Evolutionary conservation across 495 filamentous ascomycete species (phyloP).

Genomic region (Hamigera avellanea): DNA sequence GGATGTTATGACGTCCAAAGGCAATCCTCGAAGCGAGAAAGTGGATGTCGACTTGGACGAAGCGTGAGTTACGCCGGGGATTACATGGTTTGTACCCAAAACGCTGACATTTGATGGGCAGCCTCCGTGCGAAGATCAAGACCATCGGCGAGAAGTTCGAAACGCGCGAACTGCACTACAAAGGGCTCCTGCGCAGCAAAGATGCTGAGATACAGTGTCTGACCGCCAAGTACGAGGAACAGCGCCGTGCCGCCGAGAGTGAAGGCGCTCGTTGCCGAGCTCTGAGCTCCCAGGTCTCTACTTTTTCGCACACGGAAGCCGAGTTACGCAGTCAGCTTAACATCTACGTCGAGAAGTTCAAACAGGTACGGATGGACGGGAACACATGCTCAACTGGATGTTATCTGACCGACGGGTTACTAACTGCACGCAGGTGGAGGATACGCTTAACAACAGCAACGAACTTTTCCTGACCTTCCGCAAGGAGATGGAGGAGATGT

Average conservation of each 20-base stretch:
- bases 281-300: conserved; percentile 81
- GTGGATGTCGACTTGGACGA: conserved; percentile 77
- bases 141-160: conserved; percentile 94
- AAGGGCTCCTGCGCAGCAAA: conserved; percentile 79
- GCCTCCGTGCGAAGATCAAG: conserved; percentile 83
- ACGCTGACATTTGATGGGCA: conserved; percentile 22
- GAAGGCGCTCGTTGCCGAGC: conserved; percentile 70
- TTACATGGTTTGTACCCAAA: neutral
- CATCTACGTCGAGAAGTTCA: conserved; percentile 99
- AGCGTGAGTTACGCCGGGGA: conserved; percentile 43
- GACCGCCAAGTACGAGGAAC: conserved; percentile 73
- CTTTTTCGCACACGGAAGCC: conserved; percentile 90
- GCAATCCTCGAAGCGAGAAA: conserved; percentile 60
- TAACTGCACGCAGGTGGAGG: conserved; percentile 67
- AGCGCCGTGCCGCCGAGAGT: conserved; percentile 73
- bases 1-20: conserved; percentile 65
- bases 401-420: conserved; percentile 8
- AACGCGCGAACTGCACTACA: conserved; percentile 82
- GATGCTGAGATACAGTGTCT: conserved; percentile 94
- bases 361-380: conserved; percentile 80
- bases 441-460: conserved; percentile 97
- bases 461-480: conserved; percentile 96
- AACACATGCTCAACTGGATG: neutral
- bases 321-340: conserved; percentile 92
- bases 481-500: conserved; percentile 99